These are phyloP conservation scores for Rhizophagus sp. DNA, from an alignment of 192 early-diverging fungal species.

Conservation along the genomic window DNA sequence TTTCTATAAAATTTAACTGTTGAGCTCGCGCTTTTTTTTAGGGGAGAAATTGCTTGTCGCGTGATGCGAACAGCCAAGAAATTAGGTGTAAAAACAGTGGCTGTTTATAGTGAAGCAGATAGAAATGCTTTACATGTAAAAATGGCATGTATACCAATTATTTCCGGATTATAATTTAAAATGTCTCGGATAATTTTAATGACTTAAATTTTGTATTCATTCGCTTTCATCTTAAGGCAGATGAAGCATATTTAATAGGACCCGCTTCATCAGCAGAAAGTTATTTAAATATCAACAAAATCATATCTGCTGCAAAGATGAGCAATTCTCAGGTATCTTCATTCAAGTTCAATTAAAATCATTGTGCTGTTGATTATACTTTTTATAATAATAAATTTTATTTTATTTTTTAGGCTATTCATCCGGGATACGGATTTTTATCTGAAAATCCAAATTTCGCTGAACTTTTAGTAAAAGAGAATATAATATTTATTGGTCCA, in stretches of 20 bases:
- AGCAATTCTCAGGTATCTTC: slow-evolving; percentile 72
- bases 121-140: slow-evolving; percentile 79
- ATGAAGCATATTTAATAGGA: slow-evolving; percentile 93
- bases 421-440: slow-evolving; percentile 97
- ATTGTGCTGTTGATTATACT: not conserved
- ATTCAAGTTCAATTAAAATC: not conserved
- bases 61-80: slow-evolving; percentile 80
- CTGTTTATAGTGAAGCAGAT: slow-evolving; percentile 93
- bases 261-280: slow-evolving; percentile 76
- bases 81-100: slow-evolving; percentile 94
- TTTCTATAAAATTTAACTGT: not conserved
- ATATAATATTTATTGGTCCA: slow-evolving; percentile 89
- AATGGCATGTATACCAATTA: slow-evolving; percentile 50
- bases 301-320: slow-evolving; percentile 73
- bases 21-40: slow-evolving; percentile 29
- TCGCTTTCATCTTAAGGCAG: slow-evolving; percentile 59
- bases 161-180: not conserved
- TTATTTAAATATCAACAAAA: slow-evolving; percentile 80
- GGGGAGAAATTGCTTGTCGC: slow-evolving; percentile 82
- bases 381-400: no score
- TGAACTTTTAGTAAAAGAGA: slow-evolving; percentile 60
- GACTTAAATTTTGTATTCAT: slow-evolving; percentile 7
- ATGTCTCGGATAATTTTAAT: not conserved
- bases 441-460: slow-evolving; percentile 94
- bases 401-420: slow-evolving; percentile 68